These are phyloP conservation scores for Tolypocladium guangdongense DNA, from an alignment of 2,329 filamentous ascomycete species.

Conservation along the genomic window DNA sequence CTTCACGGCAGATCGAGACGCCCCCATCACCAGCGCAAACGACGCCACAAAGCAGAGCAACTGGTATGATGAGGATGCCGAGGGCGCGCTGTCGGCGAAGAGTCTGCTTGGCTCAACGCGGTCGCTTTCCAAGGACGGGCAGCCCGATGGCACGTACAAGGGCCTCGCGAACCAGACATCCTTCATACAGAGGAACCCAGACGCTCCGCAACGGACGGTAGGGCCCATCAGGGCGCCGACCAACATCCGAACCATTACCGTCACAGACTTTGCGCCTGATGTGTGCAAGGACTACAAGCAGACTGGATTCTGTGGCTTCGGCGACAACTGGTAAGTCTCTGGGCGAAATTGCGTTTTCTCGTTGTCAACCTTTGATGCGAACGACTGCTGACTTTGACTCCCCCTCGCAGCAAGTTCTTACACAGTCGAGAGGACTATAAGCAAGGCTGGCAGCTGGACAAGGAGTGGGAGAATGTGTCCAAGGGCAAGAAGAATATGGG, in stretches of 20 bases:
- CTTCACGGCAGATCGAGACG: constrained; percentile 49
- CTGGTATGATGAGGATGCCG: constrained; percentile 73
- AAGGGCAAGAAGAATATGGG: constrained; percentile 55
- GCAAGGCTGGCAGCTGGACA: constrained; percentile 90
- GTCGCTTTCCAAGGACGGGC: constrained; percentile 19
- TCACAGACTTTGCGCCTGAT: constrained; percentile 84
- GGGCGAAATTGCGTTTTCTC: constrained; percentile 27
- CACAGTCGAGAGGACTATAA: constrained; percentile 72
- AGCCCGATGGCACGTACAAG: constrained; percentile 61
- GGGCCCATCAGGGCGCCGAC: constrained; percentile 82
- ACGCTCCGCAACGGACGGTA: constrained; percentile 58
- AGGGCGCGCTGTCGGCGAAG: constrained; percentile 34
- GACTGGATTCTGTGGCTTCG: constrained; percentile 41
- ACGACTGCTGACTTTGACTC: not conserved
- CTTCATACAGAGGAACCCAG: constrained; percentile 72
- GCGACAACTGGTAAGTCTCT: constrained; percentile 29
- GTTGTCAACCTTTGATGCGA: not conserved
- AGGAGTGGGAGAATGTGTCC: constrained; percentile 80
- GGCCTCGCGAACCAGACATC: constrained; percentile 60
- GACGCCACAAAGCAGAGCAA: constrained; percentile 84
- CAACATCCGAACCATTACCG: constrained; percentile 82
- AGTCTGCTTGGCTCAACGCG: constrained; percentile 50
- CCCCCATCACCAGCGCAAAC: constrained; percentile 56
- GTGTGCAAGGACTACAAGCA: constrained; percentile 93
- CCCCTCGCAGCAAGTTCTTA: constrained; percentile 47